Conservation (phyloP, 441 rosid species). For the Gossypium lobatum region DNA sequence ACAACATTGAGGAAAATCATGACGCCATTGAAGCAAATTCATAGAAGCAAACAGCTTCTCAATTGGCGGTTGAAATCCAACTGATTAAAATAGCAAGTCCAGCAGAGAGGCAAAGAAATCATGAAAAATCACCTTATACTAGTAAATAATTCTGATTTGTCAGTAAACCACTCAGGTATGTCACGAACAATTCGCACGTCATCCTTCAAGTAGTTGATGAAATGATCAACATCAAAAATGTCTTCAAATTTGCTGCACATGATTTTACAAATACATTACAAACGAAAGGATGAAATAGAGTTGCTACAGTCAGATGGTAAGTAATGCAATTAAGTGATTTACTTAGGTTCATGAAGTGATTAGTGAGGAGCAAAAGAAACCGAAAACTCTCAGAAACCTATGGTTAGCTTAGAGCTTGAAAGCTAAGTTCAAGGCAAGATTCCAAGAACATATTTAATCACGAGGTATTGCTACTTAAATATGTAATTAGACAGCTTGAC, state of each 20-base stretch:
- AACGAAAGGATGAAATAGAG: conserved; percentile 6
- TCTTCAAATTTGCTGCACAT: conserved; percentile 86
- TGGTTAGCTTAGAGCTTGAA: neutral
- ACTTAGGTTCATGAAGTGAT: neutral
- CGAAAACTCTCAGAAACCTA: neutral
- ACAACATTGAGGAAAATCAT: neutral
- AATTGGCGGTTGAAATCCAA: neutral
- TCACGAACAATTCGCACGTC: conserved; percentile 88
- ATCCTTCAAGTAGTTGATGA: conserved; percentile 89
- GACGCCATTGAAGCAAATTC: neutral
- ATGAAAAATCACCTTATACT: conserved; percentile 67
- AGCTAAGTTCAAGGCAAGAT: conserved; percentile 2
- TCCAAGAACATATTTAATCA: neutral
- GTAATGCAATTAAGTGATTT: conserved; percentile 2
- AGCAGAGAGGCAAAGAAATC: conserved; percentile 5
- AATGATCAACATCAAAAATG: conserved; percentile 92
- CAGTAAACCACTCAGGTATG: conserved; percentile 95
- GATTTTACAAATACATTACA: conserved; percentile 8
- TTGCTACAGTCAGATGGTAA: conserved; percentile 10
- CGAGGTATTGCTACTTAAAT: neutral
- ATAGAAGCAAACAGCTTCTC: neutral
- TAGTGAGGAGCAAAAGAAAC: neutral
- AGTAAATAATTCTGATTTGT: conserved; percentile 79
- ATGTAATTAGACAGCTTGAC: neutral
- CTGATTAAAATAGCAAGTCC: neutral